Base-by-base conservation (phyloP, 129 eudicot genomes). In the Solidago caesia region DNA sequence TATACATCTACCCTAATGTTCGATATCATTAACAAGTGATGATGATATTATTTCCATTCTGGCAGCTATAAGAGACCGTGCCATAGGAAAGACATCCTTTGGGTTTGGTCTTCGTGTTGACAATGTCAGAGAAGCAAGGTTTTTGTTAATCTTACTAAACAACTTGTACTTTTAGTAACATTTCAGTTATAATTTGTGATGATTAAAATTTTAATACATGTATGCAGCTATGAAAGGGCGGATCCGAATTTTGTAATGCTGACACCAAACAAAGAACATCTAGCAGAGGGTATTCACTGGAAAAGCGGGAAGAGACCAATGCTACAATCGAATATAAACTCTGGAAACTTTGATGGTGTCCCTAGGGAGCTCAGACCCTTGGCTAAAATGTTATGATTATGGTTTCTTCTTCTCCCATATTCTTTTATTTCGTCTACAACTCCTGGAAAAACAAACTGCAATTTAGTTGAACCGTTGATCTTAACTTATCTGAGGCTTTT, bases 171-270 rank as follows among this genome's bases (percentile, higher is more conserved):
- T 33, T 33, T 33, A 33, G 39, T 33, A 33, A 33, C 39, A 33
- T 33, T 2, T 33, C 39, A 33, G 39, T 33, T 33, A 33, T 33
- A 33, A 33, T 33, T 1, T 33, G 39, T 0, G 1, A 33, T 0
- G 39, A 33, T 33, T 33, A 33, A 1, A 33, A 33, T 33, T 33
- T 1, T 33, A 33, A 33, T 1, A 33, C 39, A 33, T 33, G 39
- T 33, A 58, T 71, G 83, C 92, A 92, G 98, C 78, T 92, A 92
- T 44, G 85, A 92, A 64, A 85, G 98, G 79, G 98, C 96, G 55
- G 98, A 92, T 79, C 96, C 96, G 8, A 92, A 89, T 74, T 92
- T 80, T 33, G 89, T 89, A 56, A 92, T 92, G 98, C 89, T 92
- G 85, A 89, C 90, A 62, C 96, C 98, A 41, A 89, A 67, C 87